Evolutionary conservation across 805 yeast genomes (phyloP).

Genomic region (Wickerhamiella slavikovae): DNA sequence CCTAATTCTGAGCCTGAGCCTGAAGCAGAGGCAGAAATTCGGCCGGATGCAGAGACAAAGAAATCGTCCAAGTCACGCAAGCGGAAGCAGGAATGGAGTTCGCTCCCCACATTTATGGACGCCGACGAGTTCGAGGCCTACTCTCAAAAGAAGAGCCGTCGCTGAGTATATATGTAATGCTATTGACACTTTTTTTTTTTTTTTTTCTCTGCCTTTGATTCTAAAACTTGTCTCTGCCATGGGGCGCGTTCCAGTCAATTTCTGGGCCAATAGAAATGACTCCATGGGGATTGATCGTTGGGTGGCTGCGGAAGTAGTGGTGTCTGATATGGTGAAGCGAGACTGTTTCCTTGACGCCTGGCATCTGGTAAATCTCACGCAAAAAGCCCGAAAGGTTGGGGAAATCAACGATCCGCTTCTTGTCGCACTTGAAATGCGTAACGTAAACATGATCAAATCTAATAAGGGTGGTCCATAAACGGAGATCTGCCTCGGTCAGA

Average conservation of each 20-base stretch:
- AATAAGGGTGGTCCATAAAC: constrained; percentile 69
- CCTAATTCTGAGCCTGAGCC: constrained; percentile 1
- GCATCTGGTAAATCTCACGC: constrained; percentile 45
- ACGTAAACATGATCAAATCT: constrained; percentile 88
- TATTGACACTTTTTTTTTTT: not conserved
- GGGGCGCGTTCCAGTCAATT: constrained; percentile 10
- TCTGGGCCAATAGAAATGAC: constrained; percentile 81
- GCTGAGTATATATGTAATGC: not conserved
- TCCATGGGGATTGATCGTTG: constrained; percentile 56
- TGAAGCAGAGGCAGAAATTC: constrained; percentile 1
- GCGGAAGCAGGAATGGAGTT: constrained; percentile 12
- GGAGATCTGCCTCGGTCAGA: constrained; percentile 77
- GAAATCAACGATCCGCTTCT: constrained; percentile 55
- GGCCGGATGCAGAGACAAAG: constrained; percentile 2
- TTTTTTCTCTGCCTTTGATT: not conserved
- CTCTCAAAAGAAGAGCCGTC: not conserved
- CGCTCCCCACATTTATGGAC: constrained; percentile 11
- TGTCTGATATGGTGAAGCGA: constrained; percentile 76
- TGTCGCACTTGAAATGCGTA: constrained; percentile 87
- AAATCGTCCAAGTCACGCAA: constrained; percentile 3
- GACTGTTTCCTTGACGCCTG: constrained; percentile 60
- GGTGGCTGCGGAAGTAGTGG: constrained; percentile 79
- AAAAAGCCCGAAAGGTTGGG: constrained; percentile 69
- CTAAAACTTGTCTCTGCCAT: constrained; percentile 6
- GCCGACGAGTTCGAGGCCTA: constrained; percentile 12